Base-by-base conservation (phyloP, 768 basidiomycete genomes). In the Kwoniella bestiolae region DNA sequence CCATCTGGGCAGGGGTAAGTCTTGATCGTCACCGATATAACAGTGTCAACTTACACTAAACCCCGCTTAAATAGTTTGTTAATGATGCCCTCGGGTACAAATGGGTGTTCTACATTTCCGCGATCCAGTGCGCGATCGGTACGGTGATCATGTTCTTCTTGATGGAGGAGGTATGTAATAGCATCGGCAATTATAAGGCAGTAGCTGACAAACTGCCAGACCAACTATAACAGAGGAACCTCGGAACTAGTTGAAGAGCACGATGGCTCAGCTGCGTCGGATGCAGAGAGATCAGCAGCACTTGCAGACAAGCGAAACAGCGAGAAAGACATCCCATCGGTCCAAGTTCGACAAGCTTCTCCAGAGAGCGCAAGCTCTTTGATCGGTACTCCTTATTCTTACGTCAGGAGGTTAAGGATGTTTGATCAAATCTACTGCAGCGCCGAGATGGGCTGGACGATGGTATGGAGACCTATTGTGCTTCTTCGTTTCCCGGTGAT, bases 131-230 rank as follows among this genome's bases (percentile, higher is more conserved):
- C 21, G 25, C 49, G 5, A n/a, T 51, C 31, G 60, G 60, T 2
- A 21, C 35, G 11, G 4, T 62, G 7, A 21, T 62, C 16, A 16
- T 38, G 11, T 52, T 62, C 60, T 53, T 62, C 23, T 62, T 62
- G 49, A 31, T 62, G 29, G 60, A 62, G 26, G 60, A 62, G 60
- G 60, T 62, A 25, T 31, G 59, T n/a, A n/a, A n/a, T n/a, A n/a
- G n/a, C n/a, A n/a, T 60, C 6, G 6, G 6, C 12, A 32, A 5
- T n/a, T 12, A 12, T 41, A 11, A 41, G 11, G 38, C 38, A 14
- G 12, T 12, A n/a, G 31, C 60, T 49, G 7, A 28, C 14, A 26
- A 25, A 12, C 5, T 6, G 11, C 9, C 23, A 62, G 60, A 62
- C 60, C 50, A 62, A 62, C 60, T 62, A 62, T 41, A 51, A 51